Percentiles rank a stretch among this genome's conserved stretches.
phyloP scores from a whole-genome alignment of 345 rosid genomes.

The Lepidium africanum region DNA sequence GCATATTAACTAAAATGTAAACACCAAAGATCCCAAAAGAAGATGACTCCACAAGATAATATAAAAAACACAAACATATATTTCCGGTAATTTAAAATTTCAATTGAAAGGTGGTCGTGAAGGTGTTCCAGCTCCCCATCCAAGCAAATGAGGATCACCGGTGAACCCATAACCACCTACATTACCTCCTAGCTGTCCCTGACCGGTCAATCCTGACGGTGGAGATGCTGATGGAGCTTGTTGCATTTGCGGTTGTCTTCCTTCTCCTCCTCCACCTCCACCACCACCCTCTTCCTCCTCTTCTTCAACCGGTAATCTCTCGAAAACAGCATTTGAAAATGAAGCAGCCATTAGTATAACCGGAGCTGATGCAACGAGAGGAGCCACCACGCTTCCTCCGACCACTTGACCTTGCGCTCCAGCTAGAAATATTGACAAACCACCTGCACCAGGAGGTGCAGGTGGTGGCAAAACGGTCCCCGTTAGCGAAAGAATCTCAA shows the following conservation, averaged over 20 bases:
- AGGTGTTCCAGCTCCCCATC: constrained; percentile 53
- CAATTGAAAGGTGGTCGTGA: constrained; percentile 45
- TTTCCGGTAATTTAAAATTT: background rate
- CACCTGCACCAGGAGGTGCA: constrained; percentile 73
- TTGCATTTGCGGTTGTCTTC: constrained; percentile 35
- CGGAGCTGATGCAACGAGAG: constrained; percentile 55
- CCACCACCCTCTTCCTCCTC: constrained; percentile 29
- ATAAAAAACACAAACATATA: constrained; percentile 7
- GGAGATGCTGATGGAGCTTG: constrained; percentile 49
- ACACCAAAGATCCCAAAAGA: constrained; percentile 20
- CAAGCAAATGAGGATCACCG: constrained; percentile 52
- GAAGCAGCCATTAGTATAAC: constrained; percentile 76
- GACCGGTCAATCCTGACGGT: constrained; percentile 50
- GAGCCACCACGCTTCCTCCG: constrained; percentile 68
- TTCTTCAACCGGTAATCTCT: constrained; percentile 61
- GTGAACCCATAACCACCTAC: constrained; percentile 47
- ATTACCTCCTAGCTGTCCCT: constrained; percentile 41
- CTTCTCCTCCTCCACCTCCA: constrained; percentile 16
- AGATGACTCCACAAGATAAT: constrained; percentile 20
- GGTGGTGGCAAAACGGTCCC: constrained; percentile 86
- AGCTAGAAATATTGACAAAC: constrained; percentile 58
- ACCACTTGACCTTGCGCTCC: constrained; percentile 83
- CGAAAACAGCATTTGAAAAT: constrained; percentile 66
- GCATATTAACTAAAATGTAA: constrained; percentile 17
- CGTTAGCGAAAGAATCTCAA: constrained; percentile 66